Conservation (phyloP, 805 yeast genomes). For the Schwanniomyces sp. region DNA sequence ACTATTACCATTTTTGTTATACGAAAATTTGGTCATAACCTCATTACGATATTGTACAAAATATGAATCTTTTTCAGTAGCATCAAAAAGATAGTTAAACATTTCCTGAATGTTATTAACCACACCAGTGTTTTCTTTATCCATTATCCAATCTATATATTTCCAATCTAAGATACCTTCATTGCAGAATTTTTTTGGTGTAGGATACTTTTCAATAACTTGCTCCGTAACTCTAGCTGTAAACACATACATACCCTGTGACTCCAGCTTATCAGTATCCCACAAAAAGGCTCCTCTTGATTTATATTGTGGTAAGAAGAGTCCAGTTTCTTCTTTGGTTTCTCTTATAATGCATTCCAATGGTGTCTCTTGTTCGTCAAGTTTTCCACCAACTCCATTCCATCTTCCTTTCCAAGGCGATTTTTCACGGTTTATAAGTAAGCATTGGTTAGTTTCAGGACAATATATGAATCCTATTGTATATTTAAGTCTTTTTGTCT, state of each 20-base stretch:
- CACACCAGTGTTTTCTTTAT: conserved; percentile 38
- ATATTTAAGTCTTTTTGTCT: conserved; percentile 12
- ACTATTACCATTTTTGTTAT: conserved; percentile 9
- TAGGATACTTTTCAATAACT: conserved; percentile 21
- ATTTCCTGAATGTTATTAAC: conserved; percentile 35
- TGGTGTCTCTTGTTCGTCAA: conserved; percentile 34
- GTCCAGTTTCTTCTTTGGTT: conserved; percentile 42
- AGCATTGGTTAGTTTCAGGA: conserved; percentile 27
- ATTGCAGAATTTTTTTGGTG: conserved; percentile 28
- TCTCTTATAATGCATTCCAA: conserved; percentile 42
- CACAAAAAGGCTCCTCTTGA: conserved; percentile 38
- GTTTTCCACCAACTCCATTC: conserved; percentile 49
- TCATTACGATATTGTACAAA: conserved; percentile 21
- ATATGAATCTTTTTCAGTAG: conserved; percentile 22
- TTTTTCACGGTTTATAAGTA: conserved; percentile 40
- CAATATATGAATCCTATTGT: conserved; percentile 29
- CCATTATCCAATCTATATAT: conserved; percentile 31
- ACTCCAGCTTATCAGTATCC: conserved; percentile 22
- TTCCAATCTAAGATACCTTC: conserved; percentile 48
- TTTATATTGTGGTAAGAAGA: conserved; percentile 23
- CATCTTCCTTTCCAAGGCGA: conserved; percentile 49
- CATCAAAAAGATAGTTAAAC: conserved; percentile 21
- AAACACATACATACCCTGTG: conserved; percentile 40
- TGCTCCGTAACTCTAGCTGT: conserved; percentile 32
- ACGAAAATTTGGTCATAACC: conserved; percentile 7